Evolutionary conservation across 1,284 basidiomycete species (phyloP), one percentile per base, ranked within the genome.

Genomic region (Pyrrhoderma noxium): DNA sequence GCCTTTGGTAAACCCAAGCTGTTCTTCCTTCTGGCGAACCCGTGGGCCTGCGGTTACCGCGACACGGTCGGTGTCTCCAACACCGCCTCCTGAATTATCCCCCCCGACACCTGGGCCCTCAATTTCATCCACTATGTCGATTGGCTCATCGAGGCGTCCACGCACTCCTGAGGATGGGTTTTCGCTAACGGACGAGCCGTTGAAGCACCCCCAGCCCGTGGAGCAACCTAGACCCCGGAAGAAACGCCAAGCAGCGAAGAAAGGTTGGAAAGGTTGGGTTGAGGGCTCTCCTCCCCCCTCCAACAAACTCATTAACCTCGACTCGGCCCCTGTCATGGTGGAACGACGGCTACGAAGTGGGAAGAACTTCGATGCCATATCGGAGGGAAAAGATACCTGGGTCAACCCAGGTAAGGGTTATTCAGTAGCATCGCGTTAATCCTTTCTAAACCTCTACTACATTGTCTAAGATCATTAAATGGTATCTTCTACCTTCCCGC

Each of bases 241-340:
- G 71, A 85, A 82, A 71, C 78, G 87, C 22, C 70, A 76, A 18
- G 82, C 80, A 0, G 82, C 79, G 34, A 80, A 74, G 63, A 86
- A 85, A 62, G 88, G 85, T 37, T 93, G 89, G 80, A 90, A 87
- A 68, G 85, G 85, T 47, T 89, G 86, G 86, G 82, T 88, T 16
- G 86, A 87, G 68, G 84, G 83, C 56, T 86, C 83, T 9, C 83
- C 86, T 7, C 82, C 78, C 44, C 86, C 88, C 7, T 87, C 82
- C 19, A 80, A 81, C 60, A 89, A 83, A 63, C 68, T 87, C 52
- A 90, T 87, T 67, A 89, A 89, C 59, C 75, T 87, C 59, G 79
- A 89, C 62, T 70, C 74, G 52, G 80, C 84, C 46, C 69, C 74
- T 18, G 64, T 77, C 22, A 68, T 79, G 16, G 67, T 74, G 54